Percentiles rank a stretch among this genome's conserved stretches.
phyloP scores from a whole-genome alignment of 371 early-diverging fungal species.

The Mortierella sp. region DNA sequence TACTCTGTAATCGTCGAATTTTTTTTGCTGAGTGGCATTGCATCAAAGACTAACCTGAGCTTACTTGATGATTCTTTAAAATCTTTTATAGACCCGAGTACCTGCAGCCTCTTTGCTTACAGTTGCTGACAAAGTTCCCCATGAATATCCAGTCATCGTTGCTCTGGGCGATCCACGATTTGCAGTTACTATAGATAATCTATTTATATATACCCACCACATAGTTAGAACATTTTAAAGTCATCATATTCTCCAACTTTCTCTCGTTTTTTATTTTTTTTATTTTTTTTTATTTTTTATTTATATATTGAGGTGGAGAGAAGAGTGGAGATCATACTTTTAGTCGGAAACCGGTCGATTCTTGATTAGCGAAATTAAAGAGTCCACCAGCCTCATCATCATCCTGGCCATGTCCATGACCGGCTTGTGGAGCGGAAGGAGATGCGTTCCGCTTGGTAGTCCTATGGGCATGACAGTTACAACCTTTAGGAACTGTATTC shows the following conservation, averaged over 20 bases:
- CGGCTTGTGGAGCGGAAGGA: conserved; percentile 75
- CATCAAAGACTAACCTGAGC: background rate
- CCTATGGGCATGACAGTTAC: background rate
- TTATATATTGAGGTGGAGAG: background rate
- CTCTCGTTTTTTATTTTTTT: background rate
- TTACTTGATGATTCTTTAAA: background rate
- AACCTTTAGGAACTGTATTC: background rate
- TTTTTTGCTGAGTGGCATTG: background rate
- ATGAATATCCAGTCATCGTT: conserved; percentile 57
- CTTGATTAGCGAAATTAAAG: conserved; percentile 68
- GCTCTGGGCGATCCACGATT: conserved; percentile 55
- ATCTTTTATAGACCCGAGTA: conserved; percentile 51
- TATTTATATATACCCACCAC: conserved; percentile 22
- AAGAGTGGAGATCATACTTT: conserved; percentile 42
- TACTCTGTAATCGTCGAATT: background rate
- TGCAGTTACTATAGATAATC: conserved; percentile 35
- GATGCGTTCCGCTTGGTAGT: conserved; percentile 69
- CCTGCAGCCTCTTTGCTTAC: conserved; percentile 52
- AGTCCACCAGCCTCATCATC: conserved; percentile 62
- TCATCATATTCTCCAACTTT: no score
- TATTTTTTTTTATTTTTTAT: background rate
- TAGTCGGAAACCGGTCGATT: conserved; percentile 69
- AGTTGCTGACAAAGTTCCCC: conserved; percentile 51
- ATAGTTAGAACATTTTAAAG: background rate
- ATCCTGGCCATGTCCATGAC: conserved; percentile 64